Evolutionary conservation across 2,329 filamentous ascomycete genomes (phyloP).

Genomic region (Xylaria digitata): DNA sequence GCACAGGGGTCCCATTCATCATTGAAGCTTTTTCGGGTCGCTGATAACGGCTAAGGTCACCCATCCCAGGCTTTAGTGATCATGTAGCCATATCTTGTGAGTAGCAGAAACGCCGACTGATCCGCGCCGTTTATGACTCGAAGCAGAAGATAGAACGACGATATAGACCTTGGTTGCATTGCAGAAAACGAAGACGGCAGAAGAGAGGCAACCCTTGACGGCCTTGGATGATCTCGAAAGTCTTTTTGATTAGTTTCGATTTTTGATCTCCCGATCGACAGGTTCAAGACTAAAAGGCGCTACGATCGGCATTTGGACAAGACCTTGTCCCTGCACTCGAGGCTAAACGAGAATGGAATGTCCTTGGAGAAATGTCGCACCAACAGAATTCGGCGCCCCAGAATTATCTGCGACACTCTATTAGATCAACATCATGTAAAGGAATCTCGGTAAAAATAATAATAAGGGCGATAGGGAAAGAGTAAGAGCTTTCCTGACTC

Average conservation of each 20-base stretch:
- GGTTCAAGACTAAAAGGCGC: slow-evolving; percentile 34
- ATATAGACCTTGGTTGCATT: slow-evolving; percentile 22
- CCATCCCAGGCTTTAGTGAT: slow-evolving; percentile 20
- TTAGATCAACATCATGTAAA: neutral
- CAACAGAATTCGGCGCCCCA: slow-evolving; percentile 13
- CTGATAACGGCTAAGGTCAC: slow-evolving; percentile 35
- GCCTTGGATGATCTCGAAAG: slow-evolving; percentile 5
- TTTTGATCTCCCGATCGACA: slow-evolving; percentile 34
- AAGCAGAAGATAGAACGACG: slow-evolving; percentile 15
- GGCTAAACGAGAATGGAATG: slow-evolving; percentile 31
- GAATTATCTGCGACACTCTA: neutral
- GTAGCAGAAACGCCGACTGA: slow-evolving; percentile 23
- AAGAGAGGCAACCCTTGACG: slow-evolving; percentile 10
- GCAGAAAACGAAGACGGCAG: slow-evolving; percentile 20
- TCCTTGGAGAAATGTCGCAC: slow-evolving; percentile 15
- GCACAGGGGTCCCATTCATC: slow-evolving; percentile 2
- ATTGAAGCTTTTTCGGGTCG: slow-evolving; percentile 11
- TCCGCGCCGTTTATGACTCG: slow-evolving; percentile 20
- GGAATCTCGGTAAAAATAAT: neutral
- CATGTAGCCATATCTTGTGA: neutral
- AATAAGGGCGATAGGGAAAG: neutral
- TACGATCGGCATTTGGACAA: slow-evolving; percentile 34
- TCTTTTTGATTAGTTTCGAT: slow-evolving; percentile 26
- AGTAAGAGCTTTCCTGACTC: neutral
- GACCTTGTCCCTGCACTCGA: slow-evolving; percentile 23